Base-by-base conservation (phyloP, 2,329 filamentous ascomycete genomes). In the Aschersonia sp. region DNA sequence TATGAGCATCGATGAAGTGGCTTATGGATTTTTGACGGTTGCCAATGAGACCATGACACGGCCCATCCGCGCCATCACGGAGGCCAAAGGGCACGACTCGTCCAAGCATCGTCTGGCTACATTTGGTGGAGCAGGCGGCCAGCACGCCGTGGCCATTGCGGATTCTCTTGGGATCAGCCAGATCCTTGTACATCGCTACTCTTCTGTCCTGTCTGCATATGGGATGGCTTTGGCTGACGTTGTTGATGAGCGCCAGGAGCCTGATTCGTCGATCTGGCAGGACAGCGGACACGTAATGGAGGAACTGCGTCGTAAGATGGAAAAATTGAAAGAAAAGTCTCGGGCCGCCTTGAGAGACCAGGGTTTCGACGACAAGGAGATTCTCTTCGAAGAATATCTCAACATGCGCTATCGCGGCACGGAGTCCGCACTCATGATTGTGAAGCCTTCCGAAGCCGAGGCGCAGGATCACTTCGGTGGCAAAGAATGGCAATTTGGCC, bases 401-500 rank as follows among this genome's bases (percentile, higher is more conserved):
- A 95, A 96, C 60, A 88, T 96, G 82, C 74, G 89, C 49, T 95
- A 95, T 58, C 78, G 87, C 37, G 88, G 88, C 9, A 95, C 88
- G 0, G 88, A 95, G 60, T 94, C 87, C 6, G 86, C 88, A 1
- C 72, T 95, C 42, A 96, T 95, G 88, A 79, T 94, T 44, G 68
- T 92, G 53, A 87, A 83, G 62, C 87, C 88, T 0, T 74, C 65
- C 2, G 66, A 73, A 39, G 75, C 79, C 46, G 81, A 86, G 49
- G 72, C 72, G 0, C 66, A 78, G 50, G 71, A 73, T 40, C 68
- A 73, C 11, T 84, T 76, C 53, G 69, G 63, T 30, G 80, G 78
- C 6, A 78, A 85, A 30, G 76, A 82, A 7, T 94, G 85, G 85
- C 84, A 81, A 1, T 96, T 89, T 64, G 87, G 83, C 3, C 77